These are phyloP conservation scores for Fusarium nygamai DNA, from an alignment of 2,329 filamentous ascomycete species.

Conservation along the genomic window DNA sequence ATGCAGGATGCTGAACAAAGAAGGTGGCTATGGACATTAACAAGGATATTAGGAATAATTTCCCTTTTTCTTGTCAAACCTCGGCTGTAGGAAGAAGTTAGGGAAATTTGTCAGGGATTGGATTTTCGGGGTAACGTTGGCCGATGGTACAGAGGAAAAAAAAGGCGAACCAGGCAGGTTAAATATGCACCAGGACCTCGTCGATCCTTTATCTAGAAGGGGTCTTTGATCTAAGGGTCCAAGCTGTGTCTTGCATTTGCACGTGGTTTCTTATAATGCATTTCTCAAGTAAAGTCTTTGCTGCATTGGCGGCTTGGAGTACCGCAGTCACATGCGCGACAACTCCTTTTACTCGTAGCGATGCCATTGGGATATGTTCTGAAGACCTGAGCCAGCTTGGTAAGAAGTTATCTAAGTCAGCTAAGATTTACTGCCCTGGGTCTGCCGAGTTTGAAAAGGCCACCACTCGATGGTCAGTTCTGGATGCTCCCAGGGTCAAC, in stretches of 20 bases:
- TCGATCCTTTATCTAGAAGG: neutral
- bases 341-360: conserved; percentile 16
- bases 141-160: neutral
- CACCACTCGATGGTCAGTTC: conserved; percentile 57
- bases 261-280: conserved; percentile 13
- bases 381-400: conserved; percentile 38
- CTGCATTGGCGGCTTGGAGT: conserved; percentile 43
- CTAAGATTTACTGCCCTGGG: conserved; percentile 55
- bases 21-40: neutral
- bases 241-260: neutral
- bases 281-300: conserved; percentile 38
- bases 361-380: conserved; percentile 31
- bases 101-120: neutral
- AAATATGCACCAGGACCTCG: conserved; percentile 25
- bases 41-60: neutral
- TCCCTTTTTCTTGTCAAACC: neutral
- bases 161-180: conserved; percentile 9
- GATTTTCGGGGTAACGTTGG: neutral
- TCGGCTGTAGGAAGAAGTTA: neutral
- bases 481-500: conserved; percentile 54
- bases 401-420: conserved; percentile 48
- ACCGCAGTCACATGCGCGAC: conserved; percentile 33
- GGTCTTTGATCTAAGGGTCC: neutral
- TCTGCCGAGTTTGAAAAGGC: conserved; percentile 51
- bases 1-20: neutral